Evolutionary conservation across 495 filamentous ascomycete genomes (phyloP).

Genomic region (Penicillium tannophilum): DNA sequence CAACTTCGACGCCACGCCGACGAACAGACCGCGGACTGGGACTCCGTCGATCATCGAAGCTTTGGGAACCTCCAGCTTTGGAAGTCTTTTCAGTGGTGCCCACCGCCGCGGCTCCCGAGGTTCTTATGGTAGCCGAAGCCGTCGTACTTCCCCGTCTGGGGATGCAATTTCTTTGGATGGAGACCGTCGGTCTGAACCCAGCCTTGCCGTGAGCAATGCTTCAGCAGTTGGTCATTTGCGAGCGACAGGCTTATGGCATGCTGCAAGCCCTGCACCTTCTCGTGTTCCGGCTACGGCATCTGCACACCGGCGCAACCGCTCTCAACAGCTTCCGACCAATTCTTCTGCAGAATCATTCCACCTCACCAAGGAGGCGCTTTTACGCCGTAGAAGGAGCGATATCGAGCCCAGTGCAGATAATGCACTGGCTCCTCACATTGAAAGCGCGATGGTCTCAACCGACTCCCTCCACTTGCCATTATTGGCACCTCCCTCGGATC

Average conservation of each 20-base stretch:
- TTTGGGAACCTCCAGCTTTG: conserved; percentile 49
- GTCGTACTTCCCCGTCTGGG: conserved; percentile 55
- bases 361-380: conserved; percentile 43
- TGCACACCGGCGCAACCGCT: conserved; percentile 41
- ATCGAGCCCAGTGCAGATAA: conserved; percentile 35
- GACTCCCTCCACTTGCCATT: conserved; percentile 25
- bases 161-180: conserved; percentile 57
- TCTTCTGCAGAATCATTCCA: conserved; percentile 49
- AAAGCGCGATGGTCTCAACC: conserved; percentile 31
- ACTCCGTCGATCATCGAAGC: conserved; percentile 51
- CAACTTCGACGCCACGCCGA: conserved; percentile 26
- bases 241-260: conserved; percentile 46
- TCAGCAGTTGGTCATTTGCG: conserved; percentile 65
- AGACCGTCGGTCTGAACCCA: conserved; percentile 66
- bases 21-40: conserved; percentile 40
- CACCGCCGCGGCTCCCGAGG: conserved; percentile 52
- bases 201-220: conserved; percentile 61
- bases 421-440: conserved; percentile 21
- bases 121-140: conserved; percentile 48
- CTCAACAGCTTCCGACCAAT: conserved; percentile 39
- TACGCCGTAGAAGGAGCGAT: conserved; percentile 37
- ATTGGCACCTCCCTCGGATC: conserved; percentile 50
- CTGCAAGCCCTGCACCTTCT: conserved; percentile 19
- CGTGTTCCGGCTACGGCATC: conserved; percentile 6
- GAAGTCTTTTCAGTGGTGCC: conserved; percentile 60